Conservation (phyloP, 495 filamentous ascomycete genomes). For the Entonaema liquescens region DNA sequence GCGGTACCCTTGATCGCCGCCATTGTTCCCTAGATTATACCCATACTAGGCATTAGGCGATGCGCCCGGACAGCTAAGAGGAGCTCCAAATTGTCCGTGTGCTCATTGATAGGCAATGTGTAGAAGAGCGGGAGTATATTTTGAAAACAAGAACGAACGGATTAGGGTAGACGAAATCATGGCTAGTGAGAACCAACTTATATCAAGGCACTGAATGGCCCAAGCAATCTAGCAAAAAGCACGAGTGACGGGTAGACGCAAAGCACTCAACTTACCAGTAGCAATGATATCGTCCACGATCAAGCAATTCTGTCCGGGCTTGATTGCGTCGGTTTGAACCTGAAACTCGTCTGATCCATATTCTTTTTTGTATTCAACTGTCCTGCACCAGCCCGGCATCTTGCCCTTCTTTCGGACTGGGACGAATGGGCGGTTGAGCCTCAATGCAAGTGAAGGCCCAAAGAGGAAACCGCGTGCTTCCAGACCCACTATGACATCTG, state of each 20-base stretch:
- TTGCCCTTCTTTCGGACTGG: conserved; percentile 97
- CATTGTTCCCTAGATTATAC: conserved; percentile 7
- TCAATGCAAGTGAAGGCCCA: conserved; percentile 87
- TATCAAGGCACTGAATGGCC: background rate
- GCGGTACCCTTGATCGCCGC: conserved; percentile 2
- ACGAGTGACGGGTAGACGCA: conserved; percentile 7
- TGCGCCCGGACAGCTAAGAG: background rate
- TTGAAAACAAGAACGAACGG: background rate
- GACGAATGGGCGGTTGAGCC: conserved; percentile 87
- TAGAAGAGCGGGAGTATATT: background rate
- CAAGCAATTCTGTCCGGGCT: conserved; percentile 86
- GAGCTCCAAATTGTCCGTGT: background rate
- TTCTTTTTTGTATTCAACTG: conserved; percentile 89
- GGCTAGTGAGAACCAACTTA: background rate
- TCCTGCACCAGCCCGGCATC: conserved; percentile 86
- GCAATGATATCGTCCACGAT: conserved; percentile 98
- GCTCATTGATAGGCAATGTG: background rate
- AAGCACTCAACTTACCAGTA: conserved; percentile 72
- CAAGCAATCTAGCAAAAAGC: conserved; percentile 13
- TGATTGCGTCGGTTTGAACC: conserved; percentile 87
- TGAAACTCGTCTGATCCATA: conserved; percentile 97
- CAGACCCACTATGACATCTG: conserved; percentile 91
- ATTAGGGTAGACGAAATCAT: background rate
- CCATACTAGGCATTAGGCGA: conserved; percentile 3
- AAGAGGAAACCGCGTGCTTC: conserved; percentile 97